Percentiles rank a stretch among this genome's conserved stretches.
phyloP scores from a whole-genome alignment of 768 basidiomycete species.

The Auricularia sp. region DNA sequence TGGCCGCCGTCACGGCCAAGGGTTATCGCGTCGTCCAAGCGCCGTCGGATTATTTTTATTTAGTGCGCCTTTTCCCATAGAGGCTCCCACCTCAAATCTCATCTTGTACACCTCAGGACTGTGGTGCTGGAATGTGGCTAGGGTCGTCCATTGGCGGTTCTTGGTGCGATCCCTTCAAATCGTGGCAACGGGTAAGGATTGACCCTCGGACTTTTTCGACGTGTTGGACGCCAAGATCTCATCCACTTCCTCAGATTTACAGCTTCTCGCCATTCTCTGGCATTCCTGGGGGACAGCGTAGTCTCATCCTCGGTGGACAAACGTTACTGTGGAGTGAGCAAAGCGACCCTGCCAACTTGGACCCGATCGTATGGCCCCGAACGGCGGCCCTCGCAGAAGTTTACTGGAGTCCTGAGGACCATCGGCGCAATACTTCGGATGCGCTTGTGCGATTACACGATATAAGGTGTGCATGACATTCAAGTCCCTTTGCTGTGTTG shows the following conservation, averaged over 20 bases:
- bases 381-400: conserved; percentile 26
- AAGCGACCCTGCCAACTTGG: conserved; percentile 23
- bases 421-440: conserved; percentile 10
- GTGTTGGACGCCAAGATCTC: too few relatives aligned
- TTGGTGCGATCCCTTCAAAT: conserved; percentile 25
- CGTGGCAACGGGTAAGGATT: conserved; percentile 20
- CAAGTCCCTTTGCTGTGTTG: background rate
- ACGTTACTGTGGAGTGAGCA: conserved; percentile 27
- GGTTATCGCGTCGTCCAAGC: conserved; percentile 26
- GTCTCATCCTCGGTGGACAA: conserved; percentile 24
- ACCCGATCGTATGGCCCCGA: conserved; percentile 25
- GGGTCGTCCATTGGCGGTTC: conserved; percentile 22
- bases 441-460: conserved; percentile 27
- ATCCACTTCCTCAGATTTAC: conserved; percentile 9
- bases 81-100: background rate
- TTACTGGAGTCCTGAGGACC: conserved; percentile 23
- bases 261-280: conserved; percentile 18
- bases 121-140: conserved; percentile 35
- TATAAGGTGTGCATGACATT: conserved; percentile 16
- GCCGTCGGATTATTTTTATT: conserved; percentile 28
- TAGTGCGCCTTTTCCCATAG: conserved; percentile 10
- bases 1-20: conserved; percentile 17
- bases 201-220: too few relatives aligned
- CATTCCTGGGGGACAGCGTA: conserved; percentile 13
- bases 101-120: conserved; percentile 15